phyloP scores from a whole-genome alignment of 2,329 filamentous ascomycete genomes.

The Aspergillus oerlinghausenensis region DNA sequence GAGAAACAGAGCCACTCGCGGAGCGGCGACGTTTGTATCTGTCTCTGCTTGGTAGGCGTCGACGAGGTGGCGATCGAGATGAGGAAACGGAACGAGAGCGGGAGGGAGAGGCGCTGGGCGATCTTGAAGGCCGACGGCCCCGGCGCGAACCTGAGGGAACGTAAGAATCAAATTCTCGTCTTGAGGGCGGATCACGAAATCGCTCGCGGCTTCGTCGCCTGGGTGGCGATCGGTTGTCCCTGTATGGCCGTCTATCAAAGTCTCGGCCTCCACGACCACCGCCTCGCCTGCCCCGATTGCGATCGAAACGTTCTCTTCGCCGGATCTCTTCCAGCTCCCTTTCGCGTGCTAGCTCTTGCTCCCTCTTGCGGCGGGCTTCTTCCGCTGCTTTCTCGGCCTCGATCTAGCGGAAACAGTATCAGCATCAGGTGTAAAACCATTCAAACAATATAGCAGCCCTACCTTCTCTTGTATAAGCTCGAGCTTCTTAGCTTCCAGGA shows the following conservation, averaged over 20 bases:
- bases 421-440: background rate
- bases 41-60: slow-evolving; percentile 20
- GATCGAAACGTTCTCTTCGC: slow-evolving; percentile 47
- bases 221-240: slow-evolving; percentile 50
- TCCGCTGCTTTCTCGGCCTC: slow-evolving; percentile 79
- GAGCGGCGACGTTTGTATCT: slow-evolving; percentile 30
- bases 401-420: slow-evolving; percentile 49
- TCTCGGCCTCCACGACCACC: slow-evolving; percentile 36
- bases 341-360: slow-evolving; percentile 67
- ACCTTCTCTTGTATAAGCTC: slow-evolving; percentile 96
- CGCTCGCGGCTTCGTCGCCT: slow-evolving; percentile 46
- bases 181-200: slow-evolving; percentile 42
- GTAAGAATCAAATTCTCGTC: slow-evolving; percentile 55
- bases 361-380: slow-evolving; percentile 65
- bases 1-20: slow-evolving; percentile 37
- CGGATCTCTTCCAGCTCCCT: slow-evolving; percentile 65
- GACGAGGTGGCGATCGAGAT: slow-evolving; percentile 29
- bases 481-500: slow-evolving; percentile 92
- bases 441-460: background rate
- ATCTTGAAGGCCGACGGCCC: slow-evolving; percentile 35
- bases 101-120: slow-evolving; percentile 28
- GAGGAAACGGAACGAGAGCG: slow-evolving; percentile 29
- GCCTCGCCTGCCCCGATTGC: slow-evolving; percentile 33
- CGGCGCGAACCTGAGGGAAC: slow-evolving; percentile 45
- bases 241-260: slow-evolving; percentile 45